phyloP scores from a whole-genome alignment of 148 eudicot species.

The Chenopodium suecicum region DNA sequence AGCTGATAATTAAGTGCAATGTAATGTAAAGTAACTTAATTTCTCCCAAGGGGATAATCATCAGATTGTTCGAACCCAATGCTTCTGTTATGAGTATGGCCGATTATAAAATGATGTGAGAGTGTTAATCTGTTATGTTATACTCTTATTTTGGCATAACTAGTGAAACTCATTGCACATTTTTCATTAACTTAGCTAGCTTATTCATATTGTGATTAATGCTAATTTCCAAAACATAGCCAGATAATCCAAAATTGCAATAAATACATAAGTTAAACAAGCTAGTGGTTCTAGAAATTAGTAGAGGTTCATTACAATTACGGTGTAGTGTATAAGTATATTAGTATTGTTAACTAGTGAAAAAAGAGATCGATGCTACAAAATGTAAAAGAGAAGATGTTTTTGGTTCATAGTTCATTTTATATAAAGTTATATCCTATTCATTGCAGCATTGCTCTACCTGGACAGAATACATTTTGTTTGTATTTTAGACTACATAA shows the following conservation, averaged over 20 bases:
- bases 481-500: not conserved
- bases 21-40: not conserved
- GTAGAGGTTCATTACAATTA: not conserved
- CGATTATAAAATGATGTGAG: not conserved
- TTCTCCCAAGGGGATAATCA: not conserved
- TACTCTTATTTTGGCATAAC: not conserved
- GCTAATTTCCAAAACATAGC: not conserved
- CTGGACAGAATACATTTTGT: not conserved
- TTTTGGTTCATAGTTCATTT: not conserved
- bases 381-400: not conserved
- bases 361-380: not conserved
- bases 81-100: not conserved
- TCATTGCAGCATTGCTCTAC: not conserved
- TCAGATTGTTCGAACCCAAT: not conserved
- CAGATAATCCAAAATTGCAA: too few relatives aligned
- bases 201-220: not conserved
- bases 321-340: not conserved
- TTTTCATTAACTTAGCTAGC: not conserved
- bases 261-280: not conserved
- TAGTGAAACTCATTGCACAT: not conserved
- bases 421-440: not conserved
- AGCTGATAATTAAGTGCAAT: not conserved
- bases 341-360: too few relatives aligned
- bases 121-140: not conserved
- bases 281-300: not conserved